Percentiles rank a stretch among this genome's conserved stretches.
phyloP scores from a whole-genome alignment of 83 land plant genomes.

The Diphasiastrum complanatum region DNA sequence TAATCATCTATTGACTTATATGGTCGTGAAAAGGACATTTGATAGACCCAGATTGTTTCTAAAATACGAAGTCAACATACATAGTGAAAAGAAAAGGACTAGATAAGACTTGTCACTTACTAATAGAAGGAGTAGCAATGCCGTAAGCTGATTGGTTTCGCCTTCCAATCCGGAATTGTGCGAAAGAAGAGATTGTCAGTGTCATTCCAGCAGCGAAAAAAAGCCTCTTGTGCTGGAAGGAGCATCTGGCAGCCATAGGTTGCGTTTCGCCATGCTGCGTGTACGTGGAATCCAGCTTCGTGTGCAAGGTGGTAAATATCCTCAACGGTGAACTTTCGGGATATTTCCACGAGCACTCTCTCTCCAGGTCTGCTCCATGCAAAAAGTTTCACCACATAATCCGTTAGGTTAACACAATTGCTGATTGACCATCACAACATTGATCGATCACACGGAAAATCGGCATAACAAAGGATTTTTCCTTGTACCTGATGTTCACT shows the following conservation, averaged over 20 bases:
- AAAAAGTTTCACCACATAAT: neutral
- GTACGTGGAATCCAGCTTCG: conserved; percentile 18
- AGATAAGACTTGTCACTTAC: conserved; percentile 16
- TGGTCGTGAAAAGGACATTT: conserved; percentile 1
- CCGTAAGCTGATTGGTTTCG: conserved; percentile 35
- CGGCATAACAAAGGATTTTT: neutral
- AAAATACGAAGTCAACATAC: neutral
- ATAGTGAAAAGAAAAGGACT: neutral
- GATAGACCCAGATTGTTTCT: neutral
- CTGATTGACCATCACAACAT: no score
- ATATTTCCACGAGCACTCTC: conserved; percentile 35
- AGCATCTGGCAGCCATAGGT: conserved; percentile 36
- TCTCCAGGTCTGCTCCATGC: conserved; percentile 28
- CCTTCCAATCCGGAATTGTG: conserved; percentile 28
- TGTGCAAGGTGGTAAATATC: conserved; percentile 25
- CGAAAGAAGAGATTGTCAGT: conserved; percentile 27
- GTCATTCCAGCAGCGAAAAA: conserved; percentile 27
- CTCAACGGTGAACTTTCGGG: conserved; percentile 28
- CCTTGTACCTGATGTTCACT: conserved; percentile 28
- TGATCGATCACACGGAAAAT: no score
- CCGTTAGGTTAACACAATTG: no score
- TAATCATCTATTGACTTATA: neutral
- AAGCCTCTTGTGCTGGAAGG: conserved; percentile 13
- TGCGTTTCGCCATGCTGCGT: conserved; percentile 23
- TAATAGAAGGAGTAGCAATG: conserved; percentile 44